Conservation (phyloP, 2,329 filamentous ascomycete species). For the Colletotrichum tropicale region DNA sequence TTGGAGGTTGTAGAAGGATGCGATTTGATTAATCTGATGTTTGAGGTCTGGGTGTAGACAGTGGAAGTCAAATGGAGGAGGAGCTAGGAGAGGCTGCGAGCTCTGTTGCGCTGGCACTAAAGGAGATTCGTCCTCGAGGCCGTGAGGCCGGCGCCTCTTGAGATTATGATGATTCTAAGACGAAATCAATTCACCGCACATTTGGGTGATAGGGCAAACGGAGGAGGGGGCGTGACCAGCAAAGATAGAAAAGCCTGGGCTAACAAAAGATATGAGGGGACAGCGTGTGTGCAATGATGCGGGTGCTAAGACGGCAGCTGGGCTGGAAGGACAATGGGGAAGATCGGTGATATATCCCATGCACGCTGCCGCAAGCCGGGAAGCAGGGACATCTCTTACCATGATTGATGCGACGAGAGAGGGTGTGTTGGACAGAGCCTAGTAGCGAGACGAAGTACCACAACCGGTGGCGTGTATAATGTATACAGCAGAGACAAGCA, state of each 20-base stretch:
- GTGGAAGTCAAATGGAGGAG: constrained; percentile 25
- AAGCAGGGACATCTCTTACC: constrained; percentile 49
- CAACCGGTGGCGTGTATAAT: constrained; percentile 38
- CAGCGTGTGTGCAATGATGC: constrained; percentile 16
- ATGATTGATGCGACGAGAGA: constrained; percentile 48
- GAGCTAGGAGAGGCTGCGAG: constrained; percentile 26
- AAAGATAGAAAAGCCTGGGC: constrained; percentile 25
- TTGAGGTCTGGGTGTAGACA: constrained; percentile 28
- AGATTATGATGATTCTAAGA: constrained; percentile 36
- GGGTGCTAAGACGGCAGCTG: constrained; percentile 22
- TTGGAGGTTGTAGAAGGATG: constrained; percentile 34
- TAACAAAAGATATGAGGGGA: constrained; percentile 26
- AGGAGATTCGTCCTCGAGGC: constrained; percentile 39
- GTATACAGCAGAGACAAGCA: constrained; percentile 32
- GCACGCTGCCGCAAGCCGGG: constrained; percentile 46
- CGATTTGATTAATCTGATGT: constrained; percentile 29
- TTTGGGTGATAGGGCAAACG: constrained; percentile 30
- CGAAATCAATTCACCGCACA: constrained; percentile 44
- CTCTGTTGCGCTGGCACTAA: constrained; percentile 36
- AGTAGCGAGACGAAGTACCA: constrained; percentile 37
- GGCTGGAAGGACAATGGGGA: constrained; percentile 27
- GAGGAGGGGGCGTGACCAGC: constrained; percentile 18
- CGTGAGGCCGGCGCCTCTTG: constrained; percentile 49
- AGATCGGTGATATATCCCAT: constrained; percentile 48
- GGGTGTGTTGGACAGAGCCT: constrained; percentile 40